phyloP scores from a whole-genome alignment of 2,329 filamentous ascomycete species.

The Myriangium duriaei region DNA sequence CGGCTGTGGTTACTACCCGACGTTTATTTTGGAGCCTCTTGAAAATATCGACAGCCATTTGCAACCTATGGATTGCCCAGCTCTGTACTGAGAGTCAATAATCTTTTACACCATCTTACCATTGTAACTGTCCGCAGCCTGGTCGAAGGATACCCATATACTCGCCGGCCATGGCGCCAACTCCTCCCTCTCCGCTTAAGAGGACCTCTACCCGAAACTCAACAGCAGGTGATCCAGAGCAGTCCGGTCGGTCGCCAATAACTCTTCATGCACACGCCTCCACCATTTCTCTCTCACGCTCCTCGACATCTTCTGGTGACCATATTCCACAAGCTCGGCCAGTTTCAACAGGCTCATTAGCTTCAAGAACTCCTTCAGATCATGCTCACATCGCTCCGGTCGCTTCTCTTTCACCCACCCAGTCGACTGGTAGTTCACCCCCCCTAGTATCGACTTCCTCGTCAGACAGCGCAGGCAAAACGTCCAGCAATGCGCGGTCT shows the following conservation, averaged over 20 bases:
- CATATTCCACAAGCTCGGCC: neutral
- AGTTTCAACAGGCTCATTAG: neutral
- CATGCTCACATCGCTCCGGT: neutral
- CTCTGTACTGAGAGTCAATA: too few species aligned
- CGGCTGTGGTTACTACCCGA: too few species aligned
- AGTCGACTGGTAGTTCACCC: conserved; percentile 2
- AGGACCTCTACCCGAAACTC: conserved; percentile 5
- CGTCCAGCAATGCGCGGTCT: neutral
- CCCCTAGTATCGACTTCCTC: conserved; percentile 8
- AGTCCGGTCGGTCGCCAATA: conserved; percentile 22
- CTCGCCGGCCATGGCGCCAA: conserved; percentile 3
- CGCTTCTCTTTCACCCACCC: conserved; percentile 2
- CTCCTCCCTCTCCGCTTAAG: conserved; percentile 5
- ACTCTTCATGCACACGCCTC: conserved; percentile 23
- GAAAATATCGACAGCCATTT: too few species aligned
- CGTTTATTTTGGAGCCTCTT: too few species aligned
- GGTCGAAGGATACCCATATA: too few species aligned
- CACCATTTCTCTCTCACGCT: conserved; percentile 19
- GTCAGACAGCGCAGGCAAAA: neutral
- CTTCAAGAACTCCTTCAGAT: neutral
- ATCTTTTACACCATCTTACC: too few species aligned
- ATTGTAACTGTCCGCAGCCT: too few species aligned
- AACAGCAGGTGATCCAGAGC: conserved; percentile 13
- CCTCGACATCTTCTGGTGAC: neutral
- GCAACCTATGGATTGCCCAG: too few species aligned